Evolutionary conservation across 257 asterid genomes (phyloP).

Genomic region (Solanum chilense): DNA sequence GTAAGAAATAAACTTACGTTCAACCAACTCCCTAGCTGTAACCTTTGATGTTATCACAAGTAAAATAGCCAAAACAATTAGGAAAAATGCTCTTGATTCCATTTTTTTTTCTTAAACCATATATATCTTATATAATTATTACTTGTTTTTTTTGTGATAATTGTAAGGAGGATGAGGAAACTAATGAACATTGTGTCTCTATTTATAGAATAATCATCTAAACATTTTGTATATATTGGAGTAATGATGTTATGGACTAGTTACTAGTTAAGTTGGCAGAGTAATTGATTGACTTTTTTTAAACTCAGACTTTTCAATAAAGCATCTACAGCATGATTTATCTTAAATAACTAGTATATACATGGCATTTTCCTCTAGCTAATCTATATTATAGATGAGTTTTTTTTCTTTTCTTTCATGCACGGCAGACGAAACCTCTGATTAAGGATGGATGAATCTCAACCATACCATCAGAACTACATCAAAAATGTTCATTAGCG

Average conservation of each 20-base stretch:
- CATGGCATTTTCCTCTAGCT: neutral
- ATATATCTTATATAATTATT: neutral
- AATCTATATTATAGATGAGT: too few species aligned
- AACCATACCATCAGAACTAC: too few species aligned
- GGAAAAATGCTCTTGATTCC: neutral
- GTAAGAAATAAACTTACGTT: neutral
- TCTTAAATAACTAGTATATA: neutral
- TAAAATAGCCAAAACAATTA: neutral
- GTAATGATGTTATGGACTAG: neutral
- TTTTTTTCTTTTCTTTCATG: too few species aligned
- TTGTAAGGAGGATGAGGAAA: neutral
- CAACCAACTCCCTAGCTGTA: slow-evolving; percentile 4
- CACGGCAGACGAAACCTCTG: too few species aligned
- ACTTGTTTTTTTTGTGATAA: neutral
- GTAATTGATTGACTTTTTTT: neutral
- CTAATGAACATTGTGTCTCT: neutral
- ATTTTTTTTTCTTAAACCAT: neutral
- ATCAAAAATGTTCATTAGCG: too few species aligned
- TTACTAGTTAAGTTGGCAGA: neutral
- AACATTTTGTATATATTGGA: neutral
- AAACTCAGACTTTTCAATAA: neutral
- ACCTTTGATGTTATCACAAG: slow-evolving; percentile 3
- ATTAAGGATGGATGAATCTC: neutral
- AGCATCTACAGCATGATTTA: neutral
- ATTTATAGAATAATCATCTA: neutral